Conservation (phyloP, 805 yeast genomes). For the Cyberlindnera saturnus region DNA sequence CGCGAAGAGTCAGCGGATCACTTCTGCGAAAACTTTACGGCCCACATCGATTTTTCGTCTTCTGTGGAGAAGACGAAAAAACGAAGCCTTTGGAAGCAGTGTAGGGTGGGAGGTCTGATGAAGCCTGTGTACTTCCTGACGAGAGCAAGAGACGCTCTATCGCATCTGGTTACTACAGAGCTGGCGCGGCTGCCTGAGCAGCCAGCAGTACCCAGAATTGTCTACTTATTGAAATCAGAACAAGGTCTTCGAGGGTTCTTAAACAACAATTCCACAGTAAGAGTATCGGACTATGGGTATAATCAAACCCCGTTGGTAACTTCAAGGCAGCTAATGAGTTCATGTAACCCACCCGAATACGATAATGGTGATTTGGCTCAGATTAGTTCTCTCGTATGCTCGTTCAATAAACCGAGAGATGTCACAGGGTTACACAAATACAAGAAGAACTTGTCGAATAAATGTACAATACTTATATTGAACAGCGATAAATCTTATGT, state of each 20-base stretch:
- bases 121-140: conserved; percentile 36
- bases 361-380: conserved; percentile 16
- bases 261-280: conserved; percentile 33
- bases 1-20: no score
- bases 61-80: no score
- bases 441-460: conserved; percentile 23
- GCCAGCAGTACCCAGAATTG: conserved; percentile 33
- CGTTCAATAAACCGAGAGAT: conserved; percentile 11
- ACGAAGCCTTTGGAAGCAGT: background rate
- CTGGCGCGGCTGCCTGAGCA: conserved; percentile 34
- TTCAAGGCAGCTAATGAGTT: conserved; percentile 16
- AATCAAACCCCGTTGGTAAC: conserved; percentile 2
- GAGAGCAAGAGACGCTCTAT: conserved; percentile 33
- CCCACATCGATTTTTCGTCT: no score
- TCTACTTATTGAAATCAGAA: conserved; percentile 37
- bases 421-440: conserved; percentile 13
- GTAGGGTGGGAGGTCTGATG: background rate
- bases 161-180: conserved; percentile 31
- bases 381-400: conserved; percentile 16
- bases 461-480: conserved; percentile 55
- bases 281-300: conserved; percentile 11
- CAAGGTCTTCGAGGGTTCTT: conserved; percentile 35
- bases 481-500: conserved; percentile 65
- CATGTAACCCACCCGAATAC: conserved; percentile 21
- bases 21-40: no score